Conservation (phyloP, 148 eudicot genomes). For the Rhododendron ovatum region DNA sequence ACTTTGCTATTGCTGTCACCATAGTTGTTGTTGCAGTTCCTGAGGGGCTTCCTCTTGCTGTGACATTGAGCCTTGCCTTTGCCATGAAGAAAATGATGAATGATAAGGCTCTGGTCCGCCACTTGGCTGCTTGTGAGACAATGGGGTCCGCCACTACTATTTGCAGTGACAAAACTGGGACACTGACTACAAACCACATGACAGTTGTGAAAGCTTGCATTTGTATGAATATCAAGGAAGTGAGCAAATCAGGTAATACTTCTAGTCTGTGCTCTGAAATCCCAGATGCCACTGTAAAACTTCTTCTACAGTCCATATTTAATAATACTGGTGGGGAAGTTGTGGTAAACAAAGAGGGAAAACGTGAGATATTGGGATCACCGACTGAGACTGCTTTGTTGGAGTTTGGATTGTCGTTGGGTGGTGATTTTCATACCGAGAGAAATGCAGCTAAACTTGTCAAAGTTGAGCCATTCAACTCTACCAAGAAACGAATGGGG, state of each 20-base stretch:
- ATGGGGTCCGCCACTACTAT: constrained; percentile 12
- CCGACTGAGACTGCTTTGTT: constrained; percentile 14
- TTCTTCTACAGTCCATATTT: constrained; percentile 8
- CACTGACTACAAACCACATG: constrained; percentile 12
- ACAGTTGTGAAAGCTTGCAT: constrained; percentile 14
- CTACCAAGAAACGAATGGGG: constrained; percentile 52
- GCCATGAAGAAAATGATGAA: constrained; percentile 18
- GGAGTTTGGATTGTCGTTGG: constrained; percentile 13
- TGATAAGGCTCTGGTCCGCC: constrained; percentile 11
- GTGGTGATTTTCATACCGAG: not conserved
- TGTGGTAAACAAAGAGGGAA: constrained; percentile 12
- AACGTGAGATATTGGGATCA: constrained; percentile 14
- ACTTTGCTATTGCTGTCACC: constrained; percentile 15
- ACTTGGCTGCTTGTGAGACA: constrained; percentile 14
- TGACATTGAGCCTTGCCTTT: constrained; percentile 14
- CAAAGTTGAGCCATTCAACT: constrained; percentile 5
- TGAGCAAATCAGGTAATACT: constrained; percentile 1
- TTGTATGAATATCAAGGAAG: constrained; percentile 12
- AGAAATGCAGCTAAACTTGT: not conserved
- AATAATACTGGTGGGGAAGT: constrained; percentile 10
- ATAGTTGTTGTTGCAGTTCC: constrained; percentile 14
- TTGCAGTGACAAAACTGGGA: constrained; percentile 15
- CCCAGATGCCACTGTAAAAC: constrained; percentile 2
- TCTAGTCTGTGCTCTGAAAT: constrained; percentile 9
- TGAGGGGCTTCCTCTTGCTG: constrained; percentile 14